Evolutionary conservation across 2,329 filamentous ascomycete species (phyloP), one percentile per base, ranked within the genome.

Genomic region (Colletotrichum liaoningense): DNA sequence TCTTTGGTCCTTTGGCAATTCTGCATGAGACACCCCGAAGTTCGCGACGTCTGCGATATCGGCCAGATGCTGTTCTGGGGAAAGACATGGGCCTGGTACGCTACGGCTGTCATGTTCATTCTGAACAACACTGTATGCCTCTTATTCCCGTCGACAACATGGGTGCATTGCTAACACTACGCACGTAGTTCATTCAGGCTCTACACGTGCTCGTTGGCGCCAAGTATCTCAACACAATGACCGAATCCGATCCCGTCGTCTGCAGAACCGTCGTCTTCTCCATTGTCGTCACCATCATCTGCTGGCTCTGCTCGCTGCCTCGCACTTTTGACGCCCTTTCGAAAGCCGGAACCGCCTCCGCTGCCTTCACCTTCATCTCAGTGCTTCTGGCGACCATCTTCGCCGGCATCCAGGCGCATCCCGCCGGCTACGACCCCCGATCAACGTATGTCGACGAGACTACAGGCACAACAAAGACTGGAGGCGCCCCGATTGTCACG

Each of bases 31-130:
- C 95, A 98, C 79, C 95, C 95, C 1, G 94, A 98, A 81, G 92
- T 97, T 73, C 92, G 95, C 77, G 95, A 98, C 84, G 94, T 98
- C 16, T 98, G 95, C 80, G 95, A 98, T 80, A 94, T 98, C 80
- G 95, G 95, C n/a, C 94, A 98, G 82, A 95, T 95, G 89, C 90
- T 98, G 26, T 98, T 97, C 84, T 97, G 93, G 92, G 92, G 93
- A 76, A 92, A 94, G 81, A 91, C 89, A 73, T 94, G 93, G 90
- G 90, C 89, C 3, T 92, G 90, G 90, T 92, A 88, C 81, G 86
- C 85, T 35, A 92, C 90, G 0, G 95, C 94, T 1, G 84, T 94
- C 81, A 97, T 97, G 93, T 98, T 98, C 82, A 85, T 98, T 58
- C 83, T 98, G 75, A 98, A 98, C 88, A 98, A 98, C 81, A 97